Conservation (phyloP, 1,284 basidiomycete genomes). For the Cerrena zonata region DNA sequence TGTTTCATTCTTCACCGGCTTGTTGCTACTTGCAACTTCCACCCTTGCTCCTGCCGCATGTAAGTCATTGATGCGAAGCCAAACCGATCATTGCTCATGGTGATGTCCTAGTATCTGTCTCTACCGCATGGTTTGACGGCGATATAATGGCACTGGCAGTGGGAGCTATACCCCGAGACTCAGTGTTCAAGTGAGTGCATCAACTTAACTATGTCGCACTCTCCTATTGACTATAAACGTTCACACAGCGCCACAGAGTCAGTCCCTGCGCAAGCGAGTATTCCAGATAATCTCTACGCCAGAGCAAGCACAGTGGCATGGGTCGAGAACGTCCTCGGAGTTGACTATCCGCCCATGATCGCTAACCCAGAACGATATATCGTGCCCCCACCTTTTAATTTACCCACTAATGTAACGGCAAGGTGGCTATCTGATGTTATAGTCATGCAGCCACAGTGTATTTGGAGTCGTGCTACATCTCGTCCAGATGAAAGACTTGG, state of each 20-base stretch:
- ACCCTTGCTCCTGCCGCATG: slow-evolving; percentile 7
- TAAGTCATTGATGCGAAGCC: neutral
- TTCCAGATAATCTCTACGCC: neutral
- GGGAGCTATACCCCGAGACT: neutral
- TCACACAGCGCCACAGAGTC: neutral
- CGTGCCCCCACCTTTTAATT: slow-evolving; percentile 4
- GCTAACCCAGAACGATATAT: neutral
- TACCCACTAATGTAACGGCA: neutral
- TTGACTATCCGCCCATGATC: slow-evolving; percentile 1
- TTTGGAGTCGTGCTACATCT: neutral
- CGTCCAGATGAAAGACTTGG: too few relatives aligned
- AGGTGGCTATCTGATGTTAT: slow-evolving; percentile 4
- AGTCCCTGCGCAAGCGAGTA: neutral
- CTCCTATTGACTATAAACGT: too few relatives aligned
- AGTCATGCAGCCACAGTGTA: slow-evolving; percentile 4
- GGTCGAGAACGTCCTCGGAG: slow-evolving; percentile 1
- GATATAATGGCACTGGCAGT: slow-evolving; percentile 3
- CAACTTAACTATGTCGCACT: neutral
- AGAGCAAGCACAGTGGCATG: slow-evolving; percentile 1
- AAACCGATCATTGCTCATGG: neutral
- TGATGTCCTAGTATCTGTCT: slow-evolving; percentile 2
- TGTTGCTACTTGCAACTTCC: neutral
- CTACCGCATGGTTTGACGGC: slow-evolving; percentile 2
- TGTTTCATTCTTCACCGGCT: neutral
- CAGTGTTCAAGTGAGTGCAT: neutral